Evolutionary conservation across 2,329 filamentous ascomycete genomes (phyloP).

Genomic region (Neonectria coccinea): DNA sequence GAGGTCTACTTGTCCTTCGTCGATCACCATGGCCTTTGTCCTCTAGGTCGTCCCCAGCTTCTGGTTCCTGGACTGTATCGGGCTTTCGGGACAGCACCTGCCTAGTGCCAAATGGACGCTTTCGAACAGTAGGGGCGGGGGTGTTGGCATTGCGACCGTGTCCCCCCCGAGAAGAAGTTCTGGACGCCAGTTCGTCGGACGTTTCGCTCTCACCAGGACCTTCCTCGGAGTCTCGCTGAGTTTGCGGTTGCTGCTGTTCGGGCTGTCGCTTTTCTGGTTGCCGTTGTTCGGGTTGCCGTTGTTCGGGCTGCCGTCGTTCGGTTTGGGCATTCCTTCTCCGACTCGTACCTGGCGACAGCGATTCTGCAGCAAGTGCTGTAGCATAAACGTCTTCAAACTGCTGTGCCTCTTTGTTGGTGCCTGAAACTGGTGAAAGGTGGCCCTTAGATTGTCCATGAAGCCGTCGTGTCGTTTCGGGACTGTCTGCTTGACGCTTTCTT

Average conservation of each 20-base stretch:
- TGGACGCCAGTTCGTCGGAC: background rate
- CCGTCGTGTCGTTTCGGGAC: too few species aligned
- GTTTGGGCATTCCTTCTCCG: slow-evolving; percentile 6
- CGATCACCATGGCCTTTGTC: background rate
- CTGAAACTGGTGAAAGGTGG: too few species aligned
- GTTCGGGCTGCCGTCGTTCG: background rate
- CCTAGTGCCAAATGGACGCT: slow-evolving; percentile 14
- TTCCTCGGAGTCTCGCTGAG: slow-evolving; percentile 20
- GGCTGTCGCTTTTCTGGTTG: background rate
- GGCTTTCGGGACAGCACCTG: slow-evolving; percentile 6
- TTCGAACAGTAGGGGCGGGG: slow-evolving; percentile 30
- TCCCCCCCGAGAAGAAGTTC: background rate
- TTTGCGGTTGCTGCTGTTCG: background rate
- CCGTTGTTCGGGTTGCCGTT: background rate
- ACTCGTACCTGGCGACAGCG: slow-evolving; percentile 1
- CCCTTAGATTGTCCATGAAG: too few species aligned
- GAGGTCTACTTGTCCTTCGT: background rate
- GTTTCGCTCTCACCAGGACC: slow-evolving; percentile 4
- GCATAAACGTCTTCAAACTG: too few species aligned
- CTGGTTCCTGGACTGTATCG: slow-evolving; percentile 10
- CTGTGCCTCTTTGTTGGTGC: too few species aligned
- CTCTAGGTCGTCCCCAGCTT: background rate
- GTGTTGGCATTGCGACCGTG: slow-evolving; percentile 36
- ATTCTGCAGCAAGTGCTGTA: background rate
- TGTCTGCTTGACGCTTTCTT: too few species aligned